Evolutionary conservation across 371 early-diverging fungal genomes (phyloP), one percentile per base, ranked within the genome.

Genomic region (Rhizopus sp.): DNA sequence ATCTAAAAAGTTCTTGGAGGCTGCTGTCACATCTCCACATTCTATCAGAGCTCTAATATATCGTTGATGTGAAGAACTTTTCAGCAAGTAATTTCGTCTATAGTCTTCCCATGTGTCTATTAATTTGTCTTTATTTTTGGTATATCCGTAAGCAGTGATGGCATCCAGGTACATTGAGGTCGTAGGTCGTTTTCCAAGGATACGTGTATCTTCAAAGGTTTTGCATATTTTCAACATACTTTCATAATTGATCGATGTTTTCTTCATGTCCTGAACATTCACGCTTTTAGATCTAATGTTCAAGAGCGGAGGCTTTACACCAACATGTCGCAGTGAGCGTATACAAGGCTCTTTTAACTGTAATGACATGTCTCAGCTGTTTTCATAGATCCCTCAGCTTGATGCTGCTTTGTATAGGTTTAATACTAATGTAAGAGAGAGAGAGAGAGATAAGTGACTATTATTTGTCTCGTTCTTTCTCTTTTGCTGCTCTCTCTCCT

Each of bases 281-380:
- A 34, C 46, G 32, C 37, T 44, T 45, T 48, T 54, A 32, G 34
- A 42, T 38, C 42, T 35, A 16, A 37, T 34, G 13, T 44, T 53
- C 44, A 49, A 50, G 23, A 7, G 51, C 40, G 42, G 33, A 56
- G 58, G 57, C 44, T 53, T 50, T 10, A 46, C 35, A 48, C 57
- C 47, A 39, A 37, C 48, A 41, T 51, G 65, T 53, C 65, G 53
- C 53, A 75, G 38, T 52, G 70, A 70, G 60, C 72, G 68, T 47
- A 64, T 51, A 48, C 66, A 62, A 65, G 72, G 64, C 62, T 72
- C 70, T 62, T 61, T 72, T 59, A 72, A 64, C 72, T 72, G 76
- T 57, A 69, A 48, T 57, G 69, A 67, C 76, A 75, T 75, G 49
- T 53, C 63, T 59, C 46, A 37, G 44, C 64, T 59, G 35, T 55